These are phyloP conservation scores for Endocarpon pusillum DNA, from an alignment of 495 filamentous ascomycete genomes.

Conservation along the genomic window DNA sequence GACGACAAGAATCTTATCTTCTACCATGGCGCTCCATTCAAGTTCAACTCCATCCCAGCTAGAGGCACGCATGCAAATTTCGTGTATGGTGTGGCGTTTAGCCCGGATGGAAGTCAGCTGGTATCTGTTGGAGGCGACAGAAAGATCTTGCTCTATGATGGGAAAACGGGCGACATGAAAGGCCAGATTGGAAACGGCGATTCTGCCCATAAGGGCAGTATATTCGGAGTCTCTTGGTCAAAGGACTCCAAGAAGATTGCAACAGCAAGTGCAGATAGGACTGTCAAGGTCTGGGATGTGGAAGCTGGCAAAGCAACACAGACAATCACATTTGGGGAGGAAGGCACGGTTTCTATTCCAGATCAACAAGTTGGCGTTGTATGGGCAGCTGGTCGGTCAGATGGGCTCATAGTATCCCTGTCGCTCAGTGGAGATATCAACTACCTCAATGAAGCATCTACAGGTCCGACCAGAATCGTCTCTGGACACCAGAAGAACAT, in stretches of 20 bases:
- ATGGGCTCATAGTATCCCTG: slow-evolving; percentile 76
- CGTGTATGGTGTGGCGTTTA: slow-evolving; percentile 75
- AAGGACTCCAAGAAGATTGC: slow-evolving; percentile 77
- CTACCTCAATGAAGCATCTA: slow-evolving; percentile 57
- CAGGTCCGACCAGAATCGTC: slow-evolving; percentile 50
- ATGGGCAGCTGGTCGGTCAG: slow-evolving; percentile 69
- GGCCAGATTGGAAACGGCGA: slow-evolving; percentile 61
- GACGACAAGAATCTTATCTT: slow-evolving; percentile 84
- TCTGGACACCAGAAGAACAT: slow-evolving; percentile 91
- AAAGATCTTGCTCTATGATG: slow-evolving; percentile 85
- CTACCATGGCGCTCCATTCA: slow-evolving; percentile 86
- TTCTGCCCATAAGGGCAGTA: slow-evolving; percentile 64
- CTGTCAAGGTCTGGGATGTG: slow-evolving; percentile 77
- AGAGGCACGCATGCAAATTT: slow-evolving; percentile 73
- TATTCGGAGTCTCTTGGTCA: slow-evolving; percentile 82
- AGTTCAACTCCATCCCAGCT: slow-evolving; percentile 67
- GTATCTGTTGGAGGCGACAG: slow-evolving; percentile 82
- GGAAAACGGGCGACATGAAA: slow-evolving; percentile 75
- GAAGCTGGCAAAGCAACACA: slow-evolving; percentile 59
- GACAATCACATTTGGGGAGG: slow-evolving; percentile 77
- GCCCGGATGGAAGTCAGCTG: slow-evolving; percentile 68
- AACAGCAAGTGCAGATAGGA: slow-evolving; percentile 85
- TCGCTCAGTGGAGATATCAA: slow-evolving; percentile 79
- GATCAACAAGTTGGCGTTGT: slow-evolving; percentile 92
- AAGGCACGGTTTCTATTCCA: slow-evolving; percentile 50